phyloP scores from a whole-genome alignment of 208 protist species.

The Strigomonas oncopelti region DNA sequence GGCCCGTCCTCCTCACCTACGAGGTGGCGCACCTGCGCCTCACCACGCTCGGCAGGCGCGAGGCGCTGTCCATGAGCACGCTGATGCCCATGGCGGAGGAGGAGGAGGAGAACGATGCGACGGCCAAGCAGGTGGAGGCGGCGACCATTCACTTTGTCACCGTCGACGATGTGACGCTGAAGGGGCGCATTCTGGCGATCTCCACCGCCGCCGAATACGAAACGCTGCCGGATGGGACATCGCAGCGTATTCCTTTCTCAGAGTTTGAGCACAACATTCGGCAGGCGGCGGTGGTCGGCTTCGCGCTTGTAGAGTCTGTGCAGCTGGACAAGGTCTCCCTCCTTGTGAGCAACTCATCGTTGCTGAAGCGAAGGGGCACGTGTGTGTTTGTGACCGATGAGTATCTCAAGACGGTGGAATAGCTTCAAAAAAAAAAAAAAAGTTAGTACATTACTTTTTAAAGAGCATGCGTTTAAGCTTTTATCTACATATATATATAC shows the following conservation, averaged over 20 bases:
- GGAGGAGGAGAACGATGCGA: slow-evolving; percentile 17
- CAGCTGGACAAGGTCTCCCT: slow-evolving; percentile 38
- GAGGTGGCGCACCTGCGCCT: slow-evolving; percentile 35
- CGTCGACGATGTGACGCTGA: slow-evolving; percentile 47
- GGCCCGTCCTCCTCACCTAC: slow-evolving; percentile 37
- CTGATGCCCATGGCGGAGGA: slow-evolving; percentile 74
- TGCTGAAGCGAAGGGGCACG: slow-evolving; percentile 39
- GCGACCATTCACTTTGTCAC: slow-evolving; percentile 46
- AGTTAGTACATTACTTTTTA: not conserved
- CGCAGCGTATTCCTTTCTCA: slow-evolving; percentile 40
- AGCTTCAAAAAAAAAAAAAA: slow-evolving; percentile 3
- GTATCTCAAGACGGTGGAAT: slow-evolving; percentile 12
- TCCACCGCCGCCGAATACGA: slow-evolving; percentile 54
- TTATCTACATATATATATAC: no score
- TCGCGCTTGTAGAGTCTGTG: slow-evolving; percentile 58
- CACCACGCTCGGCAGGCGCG: slow-evolving; percentile 35
- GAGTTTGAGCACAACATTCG: slow-evolving; percentile 42
- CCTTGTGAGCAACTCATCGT: slow-evolving; percentile 27
- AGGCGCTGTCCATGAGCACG: slow-evolving; percentile 36
- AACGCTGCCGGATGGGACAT: slow-evolving; percentile 36
- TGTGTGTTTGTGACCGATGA: slow-evolving; percentile 60
- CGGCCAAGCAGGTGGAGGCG: slow-evolving; percentile 17
- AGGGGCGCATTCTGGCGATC: slow-evolving; percentile 48
- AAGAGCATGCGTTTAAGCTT: no score
- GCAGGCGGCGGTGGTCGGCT: slow-evolving; percentile 36